These are phyloP conservation scores for Coccomyxa subellipsoidea DNA, from an alignment of 163 green algal genomes.

Conservation along the genomic window DNA sequence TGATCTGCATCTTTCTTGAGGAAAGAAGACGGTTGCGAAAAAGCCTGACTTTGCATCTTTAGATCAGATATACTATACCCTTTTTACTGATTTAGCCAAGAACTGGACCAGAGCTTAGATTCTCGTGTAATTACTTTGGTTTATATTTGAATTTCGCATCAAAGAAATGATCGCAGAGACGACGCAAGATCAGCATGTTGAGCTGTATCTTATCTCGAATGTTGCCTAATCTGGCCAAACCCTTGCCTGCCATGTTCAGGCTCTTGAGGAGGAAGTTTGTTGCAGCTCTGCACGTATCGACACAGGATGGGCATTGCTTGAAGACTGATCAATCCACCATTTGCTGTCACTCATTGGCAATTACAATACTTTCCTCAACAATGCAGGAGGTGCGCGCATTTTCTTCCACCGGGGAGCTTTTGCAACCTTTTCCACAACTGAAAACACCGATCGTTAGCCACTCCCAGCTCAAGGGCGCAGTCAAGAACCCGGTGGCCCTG, in stretches of 20 bases:
- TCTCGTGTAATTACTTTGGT: too few relatives aligned
- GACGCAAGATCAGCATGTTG: too few relatives aligned
- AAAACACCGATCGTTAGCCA: slow-evolving; percentile 29
- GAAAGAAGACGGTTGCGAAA: background rate
- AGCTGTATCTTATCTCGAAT: background rate
- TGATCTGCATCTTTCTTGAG: background rate
- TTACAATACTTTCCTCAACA: background rate
- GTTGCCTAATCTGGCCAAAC: background rate
- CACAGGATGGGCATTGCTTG: too few relatives aligned
- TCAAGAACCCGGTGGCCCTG: background rate
- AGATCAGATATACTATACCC: too few relatives aligned
- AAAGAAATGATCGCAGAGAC: background rate
- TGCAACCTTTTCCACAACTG: slow-evolving; percentile 7
- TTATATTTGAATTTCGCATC: background rate
- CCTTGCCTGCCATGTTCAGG: too few relatives aligned
- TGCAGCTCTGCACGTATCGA: too few relatives aligned
- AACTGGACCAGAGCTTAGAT: too few relatives aligned
- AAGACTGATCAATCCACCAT: background rate
- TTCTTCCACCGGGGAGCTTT: too few relatives aligned
- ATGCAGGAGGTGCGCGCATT: background rate
- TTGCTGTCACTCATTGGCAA: slow-evolving; percentile 5
- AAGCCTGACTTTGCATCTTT: background rate
- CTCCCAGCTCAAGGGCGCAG: slow-evolving; percentile 3
- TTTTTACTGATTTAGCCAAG: too few relatives aligned
- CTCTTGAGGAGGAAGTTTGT: too few relatives aligned